Base-by-base conservation (phyloP, 2,329 filamentous ascomycete species). In the Claviceps fusiformis region DNA sequence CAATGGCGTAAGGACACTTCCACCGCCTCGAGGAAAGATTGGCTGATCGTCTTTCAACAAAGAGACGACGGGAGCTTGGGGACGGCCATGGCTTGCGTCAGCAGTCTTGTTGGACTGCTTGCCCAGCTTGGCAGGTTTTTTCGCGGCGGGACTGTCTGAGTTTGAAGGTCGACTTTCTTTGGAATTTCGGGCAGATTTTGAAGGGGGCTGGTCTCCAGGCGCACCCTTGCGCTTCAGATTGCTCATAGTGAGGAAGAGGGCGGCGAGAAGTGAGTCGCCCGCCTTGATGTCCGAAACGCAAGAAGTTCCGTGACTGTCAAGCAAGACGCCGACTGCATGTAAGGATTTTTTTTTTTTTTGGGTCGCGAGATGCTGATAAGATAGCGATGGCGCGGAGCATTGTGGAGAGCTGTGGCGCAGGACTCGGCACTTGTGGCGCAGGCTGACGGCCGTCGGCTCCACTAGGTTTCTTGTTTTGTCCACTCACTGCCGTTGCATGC, bases 1-100 rank as follows among this genome's bases (percentile, higher is more conserved):
- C 53, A 98, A 75, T 24, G 93, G 91, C 2, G 93, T 96, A 67
- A 98, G 74, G 53, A 95, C 78, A 66, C 89, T 95, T 54, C 83
- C 92, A 47, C 93, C 95, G 55, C 93, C 93, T 77, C 93, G 83
- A 61, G 93, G 92, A 64, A 98, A 98, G 48, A 92, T 78, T 39
- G 85, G 84, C 67, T 96, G 93, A 61, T 97, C 93, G 61, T 93
- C 86, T 68, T 78, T 82, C 52, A 81, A 66, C 11, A 73, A 65
- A 43, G 77, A 75, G 54, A 79, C 66, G 35, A 73, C 60, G 15
- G 70, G 65, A 8, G 62, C 63, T 57, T 68, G 66, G 27, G 53
- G 65, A 57, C 62, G 67, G 65, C 56, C 65, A 17, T 33, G 33
- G 48, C 29, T 49, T 52, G 57, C 45, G 54, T 54, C 58, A 56